A percentile compares a stretch with the other conserved stretches of the same genome.
phyloP scores from a whole-genome alignment of 108 stramenopile genomes.

The Discostella stelligeroides region DNA sequence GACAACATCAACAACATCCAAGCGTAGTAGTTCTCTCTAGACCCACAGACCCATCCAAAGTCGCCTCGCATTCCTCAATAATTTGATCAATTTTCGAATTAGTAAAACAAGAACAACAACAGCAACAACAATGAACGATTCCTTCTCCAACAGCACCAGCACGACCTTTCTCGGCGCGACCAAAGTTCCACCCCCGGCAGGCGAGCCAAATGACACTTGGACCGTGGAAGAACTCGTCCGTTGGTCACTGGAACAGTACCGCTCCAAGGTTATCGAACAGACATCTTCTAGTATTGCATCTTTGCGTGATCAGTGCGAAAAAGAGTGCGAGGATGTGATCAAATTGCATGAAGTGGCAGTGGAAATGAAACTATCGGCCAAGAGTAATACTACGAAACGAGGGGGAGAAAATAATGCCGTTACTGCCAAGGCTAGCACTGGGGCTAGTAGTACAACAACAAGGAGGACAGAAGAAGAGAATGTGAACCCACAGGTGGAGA shows the following conservation, averaged over 20 bases:
- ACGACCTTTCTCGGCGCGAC: background rate
- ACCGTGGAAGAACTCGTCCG: constrained; percentile 78
- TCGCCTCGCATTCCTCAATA: too few species aligned
- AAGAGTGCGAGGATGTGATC: constrained; percentile 57
- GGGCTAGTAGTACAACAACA: background rate
- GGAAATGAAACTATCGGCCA: constrained; percentile 27
- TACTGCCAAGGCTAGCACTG: background rate
- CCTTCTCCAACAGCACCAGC: too few species aligned
- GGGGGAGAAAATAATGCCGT: background rate
- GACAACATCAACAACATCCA: too few species aligned
- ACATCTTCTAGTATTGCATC: constrained; percentile 44
- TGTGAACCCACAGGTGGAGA: constrained; percentile 35
- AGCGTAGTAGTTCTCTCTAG: too few species aligned
- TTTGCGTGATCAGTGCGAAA: constrained; percentile 49
- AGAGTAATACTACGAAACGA: constrained; percentile 3
- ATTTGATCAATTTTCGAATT: too few species aligned
- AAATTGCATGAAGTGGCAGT: constrained; percentile 56
- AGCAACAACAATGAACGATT: constrained; percentile 11
- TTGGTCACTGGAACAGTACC: constrained; percentile 66
- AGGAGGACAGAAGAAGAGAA: constrained; percentile 17
- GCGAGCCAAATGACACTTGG: constrained; percentile 69
- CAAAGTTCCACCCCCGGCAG: background rate
- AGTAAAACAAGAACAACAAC: too few species aligned
- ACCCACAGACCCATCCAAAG: too few species aligned
- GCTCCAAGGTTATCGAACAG: constrained; percentile 45